Evolutionary conservation across 2,329 filamentous ascomycete genomes (phyloP).

Genomic region (Aureobasidium sp.): DNA sequence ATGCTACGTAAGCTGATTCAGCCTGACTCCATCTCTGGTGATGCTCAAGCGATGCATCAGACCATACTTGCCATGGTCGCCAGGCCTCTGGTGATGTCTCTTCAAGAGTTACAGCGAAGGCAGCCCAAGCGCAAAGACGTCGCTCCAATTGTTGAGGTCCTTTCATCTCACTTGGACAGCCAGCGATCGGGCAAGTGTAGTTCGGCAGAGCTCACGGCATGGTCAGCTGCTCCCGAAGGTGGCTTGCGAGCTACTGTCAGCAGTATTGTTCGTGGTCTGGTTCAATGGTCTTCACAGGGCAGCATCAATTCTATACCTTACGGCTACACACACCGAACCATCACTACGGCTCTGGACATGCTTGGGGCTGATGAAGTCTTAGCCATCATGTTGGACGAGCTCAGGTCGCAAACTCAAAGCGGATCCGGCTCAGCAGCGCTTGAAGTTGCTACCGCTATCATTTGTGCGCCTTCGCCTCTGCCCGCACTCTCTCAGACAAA

Average conservation of each 20-base stretch:
- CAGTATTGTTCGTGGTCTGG: slow-evolving; percentile 55
- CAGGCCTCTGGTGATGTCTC: slow-evolving; percentile 58
- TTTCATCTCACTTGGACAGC: slow-evolving; percentile 52
- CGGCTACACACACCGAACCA: slow-evolving; percentile 64
- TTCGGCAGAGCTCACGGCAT: slow-evolving; percentile 61
- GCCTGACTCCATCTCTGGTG: slow-evolving; percentile 62
- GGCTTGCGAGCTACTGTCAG: slow-evolving; percentile 54
- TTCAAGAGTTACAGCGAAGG: slow-evolving; percentile 59
- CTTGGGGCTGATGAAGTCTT: slow-evolving; percentile 57
- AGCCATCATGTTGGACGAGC: slow-evolving; percentile 58
- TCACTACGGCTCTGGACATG: slow-evolving; percentile 55
- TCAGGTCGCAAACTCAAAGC: slow-evolving; percentile 54
- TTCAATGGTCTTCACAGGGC: slow-evolving; percentile 56
- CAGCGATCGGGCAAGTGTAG: slow-evolving; percentile 57
- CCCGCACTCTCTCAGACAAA: slow-evolving; percentile 28
- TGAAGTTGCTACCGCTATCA: slow-evolving; percentile 61
- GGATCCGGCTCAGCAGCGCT: slow-evolving; percentile 57
- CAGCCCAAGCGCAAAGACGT: slow-evolving; percentile 63
- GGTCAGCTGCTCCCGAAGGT: slow-evolving; percentile 41
- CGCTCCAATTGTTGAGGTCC: slow-evolving; percentile 59
- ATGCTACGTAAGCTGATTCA: slow-evolving; percentile 67
- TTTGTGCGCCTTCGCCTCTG: slow-evolving; percentile 55
- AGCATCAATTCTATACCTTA: slow-evolving; percentile 48
- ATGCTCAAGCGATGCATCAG: slow-evolving; percentile 63
- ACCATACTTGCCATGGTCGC: slow-evolving; percentile 67